Percentiles rank a stretch among this genome's conserved stretches.
These are phyloP conservation scores for Aspergillus candidus DNA, from an alignment of 2,329 filamentous ascomycete species.

Conservation along the genomic window DNA sequence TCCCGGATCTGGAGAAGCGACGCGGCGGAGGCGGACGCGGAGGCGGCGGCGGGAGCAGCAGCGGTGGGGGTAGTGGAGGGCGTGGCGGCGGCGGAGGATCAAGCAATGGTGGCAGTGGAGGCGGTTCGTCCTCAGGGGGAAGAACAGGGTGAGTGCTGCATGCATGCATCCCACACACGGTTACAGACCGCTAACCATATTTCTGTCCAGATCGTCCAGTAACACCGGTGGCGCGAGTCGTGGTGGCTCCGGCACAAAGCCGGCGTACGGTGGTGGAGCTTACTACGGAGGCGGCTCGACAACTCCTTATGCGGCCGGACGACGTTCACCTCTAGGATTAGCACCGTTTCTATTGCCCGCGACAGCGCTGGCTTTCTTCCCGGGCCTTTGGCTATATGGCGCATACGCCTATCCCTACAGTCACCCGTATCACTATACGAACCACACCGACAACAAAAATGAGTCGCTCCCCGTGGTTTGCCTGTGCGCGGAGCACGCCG, in stretches of 20 bases:
- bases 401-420: slow-evolving; percentile 52
- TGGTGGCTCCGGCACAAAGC: slow-evolving; percentile 38
- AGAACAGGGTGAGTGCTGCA: slow-evolving; percentile 14
- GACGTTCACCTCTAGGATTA: slow-evolving; percentile 44
- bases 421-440: slow-evolving; percentile 43
- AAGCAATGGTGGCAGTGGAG: slow-evolving; percentile 16
- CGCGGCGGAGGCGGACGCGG: slow-evolving; percentile 44
- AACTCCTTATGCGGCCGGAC: slow-evolving; percentile 46
- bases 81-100: slow-evolving; percentile 18
- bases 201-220: slow-evolving; percentile 14
- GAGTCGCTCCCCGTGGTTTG: slow-evolving; percentile 50
- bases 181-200: not conserved
- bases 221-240: slow-evolving; percentile 27
- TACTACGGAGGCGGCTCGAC: slow-evolving; percentile 53
- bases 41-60: slow-evolving; percentile 21
- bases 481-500: slow-evolving; percentile 48
- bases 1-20: slow-evolving; percentile 40
- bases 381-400: slow-evolving; percentile 51
- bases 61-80: slow-evolving; percentile 23
- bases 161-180: not conserved
- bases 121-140: slow-evolving; percentile 9
- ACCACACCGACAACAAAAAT: slow-evolving; percentile 42
- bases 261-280: slow-evolving; percentile 44
- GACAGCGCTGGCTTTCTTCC: slow-evolving; percentile 44
- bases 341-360: slow-evolving; percentile 45